Evolutionary conservation across 768 basidiomycete genomes (phyloP), one percentile per base, ranked within the genome.

Genomic region (Lentinula edodes): DNA sequence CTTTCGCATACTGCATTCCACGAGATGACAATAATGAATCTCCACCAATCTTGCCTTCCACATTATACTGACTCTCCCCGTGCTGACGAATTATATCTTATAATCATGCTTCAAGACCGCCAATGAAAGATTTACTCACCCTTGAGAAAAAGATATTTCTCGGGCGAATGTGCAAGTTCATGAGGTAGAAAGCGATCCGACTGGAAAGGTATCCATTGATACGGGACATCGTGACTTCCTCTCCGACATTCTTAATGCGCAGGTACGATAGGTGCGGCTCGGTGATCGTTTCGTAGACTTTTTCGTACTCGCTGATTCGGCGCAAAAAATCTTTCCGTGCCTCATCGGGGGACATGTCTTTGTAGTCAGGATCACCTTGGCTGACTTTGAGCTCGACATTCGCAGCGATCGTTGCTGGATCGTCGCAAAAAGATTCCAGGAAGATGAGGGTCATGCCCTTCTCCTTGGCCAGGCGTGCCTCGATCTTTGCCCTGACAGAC

Each of bases 321-420:
- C 87, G 85, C 60, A 91, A 73, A 72, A 99, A 99, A 76, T 99
- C 97, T 28, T 77, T 79, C 72, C 94, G 87, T 34, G 97, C 97
- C 60, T 87, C 83, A 70, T 95, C 91, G 16, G 80, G 87, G 1
- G 90, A 87, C 74, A 85, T 90, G 67, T 92, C 88, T 69, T 91
- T 90, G 78, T 99, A 99, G 73, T 99, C 97, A 0, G 97, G 97
- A 76, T 99, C 97, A 18, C 97, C 97, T 1, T 92, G 94, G 61
- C 85, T 86, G 51, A 98, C 95, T 76, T 99, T 99, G 63, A 98
- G 82, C 7, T 92, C 94, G 46, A 99, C 88, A 69, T 99, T 99
- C 18, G 95, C 88, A 0, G 97, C 95, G 62, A 99, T 95, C 64
- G 96, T 84, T 1, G 84, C 87, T 1, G 95, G 95, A 73, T 99